These are phyloP conservation scores for Fusarium illudens DNA, from an alignment of 2,329 filamentous ascomycete genomes.

Conservation along the genomic window DNA sequence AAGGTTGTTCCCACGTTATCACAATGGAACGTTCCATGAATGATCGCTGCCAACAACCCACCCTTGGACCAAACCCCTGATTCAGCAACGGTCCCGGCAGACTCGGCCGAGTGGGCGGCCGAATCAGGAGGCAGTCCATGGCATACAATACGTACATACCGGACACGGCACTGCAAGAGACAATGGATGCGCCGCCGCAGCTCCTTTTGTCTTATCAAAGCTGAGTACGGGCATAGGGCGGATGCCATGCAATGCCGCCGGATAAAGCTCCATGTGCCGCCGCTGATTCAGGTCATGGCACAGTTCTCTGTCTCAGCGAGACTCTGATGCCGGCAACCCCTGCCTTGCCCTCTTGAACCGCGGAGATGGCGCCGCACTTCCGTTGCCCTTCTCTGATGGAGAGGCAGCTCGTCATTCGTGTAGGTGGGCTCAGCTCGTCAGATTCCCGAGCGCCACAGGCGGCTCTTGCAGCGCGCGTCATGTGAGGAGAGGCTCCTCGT, in stretches of 20 bases:
- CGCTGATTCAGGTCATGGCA: not conserved
- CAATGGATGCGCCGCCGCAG: not conserved
- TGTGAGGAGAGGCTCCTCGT: not conserved
- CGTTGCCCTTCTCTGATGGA: constrained; percentile 18
- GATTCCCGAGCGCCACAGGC: constrained; percentile 2
- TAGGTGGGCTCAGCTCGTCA: not conserved
- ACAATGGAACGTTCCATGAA: constrained; percentile 34
- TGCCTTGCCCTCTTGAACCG: constrained; percentile 11
- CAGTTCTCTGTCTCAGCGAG: not conserved
- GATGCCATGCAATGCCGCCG: not conserved
- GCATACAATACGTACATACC: too few species aligned
- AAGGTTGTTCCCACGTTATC: constrained; percentile 3
- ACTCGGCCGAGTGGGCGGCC: constrained; percentile 32
- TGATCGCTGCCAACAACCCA: constrained; percentile 29
- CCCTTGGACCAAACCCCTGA: constrained; percentile 11
- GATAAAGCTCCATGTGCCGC: not conserved
- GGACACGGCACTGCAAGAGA: not conserved
- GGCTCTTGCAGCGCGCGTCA: not conserved
- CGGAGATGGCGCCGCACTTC: constrained; percentile 28
- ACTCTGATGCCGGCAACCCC: constrained; percentile 27
- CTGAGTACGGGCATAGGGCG: not conserved
- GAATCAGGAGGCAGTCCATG: too few species aligned
- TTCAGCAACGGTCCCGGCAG: constrained; percentile 14
- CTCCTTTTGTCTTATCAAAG: not conserved
- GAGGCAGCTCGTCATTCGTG: constrained; percentile 25